Evolutionary conservation across 495 filamentous ascomycete genomes (phyloP), one percentile per base, ranked within the genome.

Genomic region (Penicillium odoratum): DNA sequence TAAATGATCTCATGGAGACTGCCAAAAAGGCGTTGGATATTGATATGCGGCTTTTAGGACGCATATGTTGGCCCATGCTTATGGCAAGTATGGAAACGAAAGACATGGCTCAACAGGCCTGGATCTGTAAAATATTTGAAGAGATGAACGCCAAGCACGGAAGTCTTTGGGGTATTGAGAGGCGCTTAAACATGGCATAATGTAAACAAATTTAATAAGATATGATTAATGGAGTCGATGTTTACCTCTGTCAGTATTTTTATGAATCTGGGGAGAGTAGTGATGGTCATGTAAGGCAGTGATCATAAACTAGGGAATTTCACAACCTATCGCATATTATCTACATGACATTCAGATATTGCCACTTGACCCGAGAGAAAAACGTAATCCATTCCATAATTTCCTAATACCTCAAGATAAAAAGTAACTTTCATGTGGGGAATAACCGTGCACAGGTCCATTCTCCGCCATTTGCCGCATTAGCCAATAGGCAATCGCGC

Each of bases 381-480:
- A 36, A 9, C 33, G 33, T 36, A 36, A 36, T 13, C 9, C 1
- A 36, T 13, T 13, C 33, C 33, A 11, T 11, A 36, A 11, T 1
- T 36, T 36, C 9, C 33, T 36, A 10, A 11, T 3, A 36, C 13
- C 8, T 36, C 33, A 36, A 36, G 9, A 45, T 45, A 18, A 5
- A 25, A 25, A 5, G 18, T 21, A 44, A 45, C 42, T 45, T 45
- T 25, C 33, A 43, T 43, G 42, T 9, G 42, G 42, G 16, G 42
- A 21, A 45, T 21, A 45, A 45, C 16, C 16, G 42, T 45, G 42
- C 42, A 45, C 42, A 16, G 42, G 11, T 45, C 16, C 16, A 45
- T 21, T n/a, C 42, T 16, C n/a, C 42, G n/a, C 42, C 16, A 45
- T 45, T 45, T 45, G 42, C 42, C 42, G 42, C 42, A 45, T 45